Conservation (phyloP, 75 land plant genomes). For the Pseudotsuga menziesii region DNA sequence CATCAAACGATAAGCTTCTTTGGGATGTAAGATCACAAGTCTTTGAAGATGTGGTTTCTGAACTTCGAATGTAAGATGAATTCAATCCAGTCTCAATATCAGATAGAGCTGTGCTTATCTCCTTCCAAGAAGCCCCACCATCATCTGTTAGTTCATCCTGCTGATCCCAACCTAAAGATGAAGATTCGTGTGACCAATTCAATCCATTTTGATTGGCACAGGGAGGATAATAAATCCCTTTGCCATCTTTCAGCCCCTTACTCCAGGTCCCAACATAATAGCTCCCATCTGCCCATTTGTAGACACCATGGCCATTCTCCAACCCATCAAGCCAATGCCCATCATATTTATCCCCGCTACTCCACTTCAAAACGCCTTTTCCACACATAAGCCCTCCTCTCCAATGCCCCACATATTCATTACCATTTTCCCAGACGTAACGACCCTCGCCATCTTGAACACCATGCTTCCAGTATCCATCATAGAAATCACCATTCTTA, state of each 20-base stretch:
- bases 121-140: neutral
- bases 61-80: neutral
- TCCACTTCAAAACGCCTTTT: constrained; percentile 44
- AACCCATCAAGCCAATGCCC: constrained; percentile 66
- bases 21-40: neutral
- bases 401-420: constrained; percentile 62
- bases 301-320: constrained; percentile 56
- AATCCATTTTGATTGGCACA: neutral
- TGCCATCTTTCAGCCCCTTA: constrained; percentile 51
- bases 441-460: constrained; percentile 60
- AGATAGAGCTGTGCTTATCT: neutral
- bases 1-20: neutral
- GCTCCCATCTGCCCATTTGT: constrained; percentile 53
- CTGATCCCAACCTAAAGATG: constrained; percentile 28
- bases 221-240: constrained; percentile 50
- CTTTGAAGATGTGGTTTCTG: neutral
- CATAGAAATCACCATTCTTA: constrained; percentile 60
- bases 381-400: constrained; percentile 47
- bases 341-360: constrained; percentile 51
- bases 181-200: neutral
- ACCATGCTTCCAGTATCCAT: constrained; percentile 65
- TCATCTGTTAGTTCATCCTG: constrained; percentile 9
- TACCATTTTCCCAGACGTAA: constrained; percentile 61
- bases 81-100: neutral
- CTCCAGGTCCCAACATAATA: constrained; percentile 66